Evolutionary conservation across 805 yeast genomes (phyloP).

Genomic region (Saccharomyces kudriavzevii): DNA sequence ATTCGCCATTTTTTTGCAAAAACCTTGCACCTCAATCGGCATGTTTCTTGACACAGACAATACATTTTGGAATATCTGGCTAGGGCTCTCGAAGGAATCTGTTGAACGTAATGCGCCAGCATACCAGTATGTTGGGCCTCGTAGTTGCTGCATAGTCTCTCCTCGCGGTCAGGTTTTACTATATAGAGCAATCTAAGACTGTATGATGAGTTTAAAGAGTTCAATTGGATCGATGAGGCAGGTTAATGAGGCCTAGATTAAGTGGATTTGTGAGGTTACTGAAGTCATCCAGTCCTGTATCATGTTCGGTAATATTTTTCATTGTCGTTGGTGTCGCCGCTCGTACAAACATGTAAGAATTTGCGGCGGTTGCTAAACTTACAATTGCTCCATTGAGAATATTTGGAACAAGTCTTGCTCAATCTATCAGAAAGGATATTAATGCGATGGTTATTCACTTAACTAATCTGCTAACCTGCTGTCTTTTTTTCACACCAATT

Average conservation of each 20-base stretch:
- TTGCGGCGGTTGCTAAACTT: slow-evolving; percentile 37
- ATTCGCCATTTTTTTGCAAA: slow-evolving; percentile 39
- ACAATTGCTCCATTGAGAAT: slow-evolving; percentile 37
- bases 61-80: slow-evolving; percentile 39
- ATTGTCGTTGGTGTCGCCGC: slow-evolving; percentile 6
- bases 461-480: background rate
- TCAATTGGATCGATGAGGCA: slow-evolving; percentile 19
- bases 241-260: no score
- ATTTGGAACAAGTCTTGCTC: slow-evolving; percentile 35
- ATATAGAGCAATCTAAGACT: slow-evolving; percentile 44
- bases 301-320: slow-evolving; percentile 6
- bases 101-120: slow-evolving; percentile 34
- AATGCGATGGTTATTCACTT: no score
- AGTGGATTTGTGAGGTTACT: slow-evolving; percentile 19
- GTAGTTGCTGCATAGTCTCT: slow-evolving; percentile 43
- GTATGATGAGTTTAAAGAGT: slow-evolving; percentile 37
- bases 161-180: slow-evolving; percentile 39
- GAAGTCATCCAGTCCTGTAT: slow-evolving; percentile 13
- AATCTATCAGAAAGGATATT: slow-evolving; percentile 1
- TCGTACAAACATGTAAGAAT: slow-evolving; percentile 35
- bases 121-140: slow-evolving; percentile 35
- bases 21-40: slow-evolving; percentile 48
- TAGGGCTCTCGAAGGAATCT: slow-evolving; percentile 34
- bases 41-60: slow-evolving; percentile 33
- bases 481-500: slow-evolving; percentile 15